Evolutionary conservation across 2,329 filamentous ascomycete genomes (phyloP), one percentile per base, ranked within the genome.

Genomic region (Fusarium sp.): DNA sequence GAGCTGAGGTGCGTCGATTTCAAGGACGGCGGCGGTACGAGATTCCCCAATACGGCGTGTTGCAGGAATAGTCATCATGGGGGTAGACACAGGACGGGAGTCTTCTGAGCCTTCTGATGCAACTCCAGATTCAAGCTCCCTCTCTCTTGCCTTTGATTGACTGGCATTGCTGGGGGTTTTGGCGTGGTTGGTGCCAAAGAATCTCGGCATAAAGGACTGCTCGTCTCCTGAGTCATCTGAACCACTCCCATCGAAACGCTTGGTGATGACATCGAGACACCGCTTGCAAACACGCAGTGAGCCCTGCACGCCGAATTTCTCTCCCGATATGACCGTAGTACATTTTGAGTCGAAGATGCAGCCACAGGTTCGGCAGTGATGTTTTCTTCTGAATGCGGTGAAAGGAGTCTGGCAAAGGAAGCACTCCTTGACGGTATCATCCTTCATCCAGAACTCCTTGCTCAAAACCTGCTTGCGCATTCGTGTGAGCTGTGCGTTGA

Each of bases 381-480:
- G 97, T 80, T 99, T 99, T 74, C 97, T 91, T 68, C 97, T 90
- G 80, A 98, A 98, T 1, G 96, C 97, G 0, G 95, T 95, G 80
- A 99, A 99, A 2, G 94, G 90, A 68, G 94, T 93, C 52, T 94
- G 94, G 79, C 97, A 99, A 52, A 94, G 90, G 81, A 98, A 99
- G 80, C 97, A 99, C 78, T 98, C 96, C 81, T 97, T 98, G 69
- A 96, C 97, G 72, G 97, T 98, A 80, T 98, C 97, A 80, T 99
- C 97, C 69, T 95, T 94, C 97, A 99, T 99, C 97, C 96, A 98
- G 78, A 98, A 98, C 76, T 98, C 95, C 79, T 95, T 97, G 81
- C 94, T 97, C 54, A 98, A 85, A 9, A 99, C 92, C 79, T 96
- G 95, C 78, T 94, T 94, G 71, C 93, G 91, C 87, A 98, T 93